A percentile compares a stretch with the other conserved stretches of the same genome.
These are phyloP conservation scores for Neurospora hispaniola DNA, from an alignment of 495 filamentous ascomycete species.

Conservation along the genomic window DNA sequence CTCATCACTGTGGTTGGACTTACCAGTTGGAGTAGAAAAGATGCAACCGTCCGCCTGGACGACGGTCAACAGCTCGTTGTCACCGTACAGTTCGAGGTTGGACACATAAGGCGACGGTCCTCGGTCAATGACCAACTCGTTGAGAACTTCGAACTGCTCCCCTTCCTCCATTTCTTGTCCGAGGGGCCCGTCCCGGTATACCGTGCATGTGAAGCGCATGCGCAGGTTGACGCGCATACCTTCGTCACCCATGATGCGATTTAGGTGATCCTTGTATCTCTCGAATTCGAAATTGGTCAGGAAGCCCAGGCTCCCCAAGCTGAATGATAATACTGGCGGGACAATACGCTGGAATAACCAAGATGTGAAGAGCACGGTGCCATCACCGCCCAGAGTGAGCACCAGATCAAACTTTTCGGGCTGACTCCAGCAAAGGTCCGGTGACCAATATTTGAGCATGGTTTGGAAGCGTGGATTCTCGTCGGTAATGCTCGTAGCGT, in stretches of 20 bases:
- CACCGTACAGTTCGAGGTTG: conserved; percentile 89
- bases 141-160: conserved; percentile 90
- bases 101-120: conserved; percentile 94
- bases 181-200: conserved; percentile 52
- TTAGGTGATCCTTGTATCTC: conserved; percentile 68
- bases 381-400: conserved; percentile 83
- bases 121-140: conserved; percentile 95
- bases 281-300: conserved; percentile 87
- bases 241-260: conserved; percentile 75
- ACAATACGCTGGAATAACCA: conserved; percentile 93
- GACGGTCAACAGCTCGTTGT: conserved; percentile 85
- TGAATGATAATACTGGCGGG: conserved; percentile 81
- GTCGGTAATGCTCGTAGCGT: conserved; percentile 58
- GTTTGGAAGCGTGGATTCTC: conserved; percentile 58
- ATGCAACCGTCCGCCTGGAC: conserved; percentile 96
- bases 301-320: conserved; percentile 81
- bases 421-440: conserved; percentile 80
- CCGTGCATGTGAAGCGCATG: conserved; percentile 95
- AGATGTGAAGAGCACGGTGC: conserved; percentile 82
- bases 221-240: conserved; percentile 93
- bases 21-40: conserved; percentile 88
- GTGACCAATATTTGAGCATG: conserved; percentile 89
- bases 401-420: conserved; percentile 92
- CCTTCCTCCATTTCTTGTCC: conserved; percentile 52
- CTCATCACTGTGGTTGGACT: conserved; percentile 5